Evolutionary conservation across 345 rosid genomes (phyloP), one percentile per base, ranked within the genome.

Genomic region (Syzygium aqueum): DNA sequence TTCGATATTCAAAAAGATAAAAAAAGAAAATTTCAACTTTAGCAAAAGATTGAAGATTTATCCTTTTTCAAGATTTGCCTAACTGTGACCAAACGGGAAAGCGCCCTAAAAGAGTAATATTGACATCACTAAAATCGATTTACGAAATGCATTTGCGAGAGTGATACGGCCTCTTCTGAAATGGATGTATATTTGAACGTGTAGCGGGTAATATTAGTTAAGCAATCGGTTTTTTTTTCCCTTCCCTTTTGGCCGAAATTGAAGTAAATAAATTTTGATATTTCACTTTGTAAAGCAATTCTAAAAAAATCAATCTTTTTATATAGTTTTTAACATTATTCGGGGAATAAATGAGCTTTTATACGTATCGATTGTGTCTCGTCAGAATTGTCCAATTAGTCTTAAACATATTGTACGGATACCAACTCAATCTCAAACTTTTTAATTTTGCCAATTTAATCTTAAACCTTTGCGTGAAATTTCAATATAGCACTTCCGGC

Each of bases 141-240:
- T 61, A 61, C 33, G 14, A 43, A 43, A 43, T 43, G 46, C 7
- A 61, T 1, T n/a, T 61, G n/a, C 33, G n/a, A 61, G n/a, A 1
- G 17, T 61, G 37, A 61, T 3, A 6, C 1, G 4, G 28, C 14
- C 0, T 9, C 0, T 23, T 56, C 0, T 23, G 0, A 10, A 23
- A 2, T 57, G 23, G 10, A 23, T 53, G 6, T 53, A 53, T 57
- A 57, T 57, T 4, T 57, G 11, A 57, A 23, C 3, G 0, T 57
- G 65, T 15, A n/a, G 13, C 1, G 73, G 65, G 4, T 61, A n/a
- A n/a, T n/a, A 28, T 61, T 61, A 61, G 73, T 61, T n/a, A 4
- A 61, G 73, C 9, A n/a, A 27, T 61, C 5, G 17, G 9, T 3
- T n/a, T n/a, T 61, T 61, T 61, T 61, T 51, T 12, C 11, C 19